Base-by-base conservation (phyloP, 2,329 filamentous ascomycete genomes). In the Pseudogymnoascus destructans region DNA sequence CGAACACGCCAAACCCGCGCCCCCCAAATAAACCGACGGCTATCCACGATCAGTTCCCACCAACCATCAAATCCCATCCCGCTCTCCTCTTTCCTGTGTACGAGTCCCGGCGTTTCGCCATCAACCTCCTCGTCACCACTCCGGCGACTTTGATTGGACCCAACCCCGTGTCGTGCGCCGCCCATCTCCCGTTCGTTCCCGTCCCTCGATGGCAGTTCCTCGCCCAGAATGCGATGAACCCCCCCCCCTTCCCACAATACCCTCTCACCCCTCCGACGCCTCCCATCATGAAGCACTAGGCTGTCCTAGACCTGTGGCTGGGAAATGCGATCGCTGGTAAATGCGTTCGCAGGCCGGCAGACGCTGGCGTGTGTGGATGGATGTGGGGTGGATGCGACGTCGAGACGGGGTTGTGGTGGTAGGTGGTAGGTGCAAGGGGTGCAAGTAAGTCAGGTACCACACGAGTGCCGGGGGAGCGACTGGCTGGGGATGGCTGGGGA, bases 311-410 rank as follows among this genome's bases (percentile, higher is more conserved):
- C 25, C 46, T 52, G 46, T 52, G 25, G 46, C 46, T 52, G 46
- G 46, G 30, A 52, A 52, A 52, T 52, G 46, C 46, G 25, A n/a
- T 52, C 46, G 46, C 46, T 52, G 46, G 46, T 52, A 52, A 52
- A 52, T 52, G 46, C 46, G 25, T 30, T 52, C 23, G 25, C 46
- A 30, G 46, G 46, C 23, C 25, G 30, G 46, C 9, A 52, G 23
- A 23, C 46, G 46, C 46, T 15, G 46, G 25, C 23, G 23, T 52
- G 46, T 52, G 25, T 52, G 46, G 42, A 9, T 52, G 46, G 42
- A 9, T 52, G n/a, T 52, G 42, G 42, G 23, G 42, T 52, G 23
- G n/a, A 30, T 52, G 42, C 42, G 42, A 30, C 46, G 25, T 7
- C 25, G 9, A 52, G 46, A 49, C n/a, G 42, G n/a, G n/a, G n/a